Evolutionary conservation across 371 early-diverging fungal species (phyloP).

Genomic region (Mortierella sp.): DNA sequence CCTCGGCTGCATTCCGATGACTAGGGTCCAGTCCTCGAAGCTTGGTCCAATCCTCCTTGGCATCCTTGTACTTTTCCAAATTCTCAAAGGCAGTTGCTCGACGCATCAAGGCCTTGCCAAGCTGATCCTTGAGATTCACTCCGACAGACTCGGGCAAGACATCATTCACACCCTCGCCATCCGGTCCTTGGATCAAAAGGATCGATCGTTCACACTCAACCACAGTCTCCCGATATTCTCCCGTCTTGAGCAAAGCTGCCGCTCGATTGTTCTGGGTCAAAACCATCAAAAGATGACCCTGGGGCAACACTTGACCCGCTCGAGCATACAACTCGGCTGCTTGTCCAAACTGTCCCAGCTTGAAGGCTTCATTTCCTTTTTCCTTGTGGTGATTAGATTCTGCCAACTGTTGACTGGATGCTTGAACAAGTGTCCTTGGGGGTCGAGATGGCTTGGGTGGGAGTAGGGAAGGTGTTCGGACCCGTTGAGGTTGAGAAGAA

Average conservation of each 20-base stretch:
- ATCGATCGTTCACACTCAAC: constrained; percentile 69
- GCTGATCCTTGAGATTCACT: constrained; percentile 68
- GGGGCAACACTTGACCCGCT: constrained; percentile 70
- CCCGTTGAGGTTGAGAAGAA: constrained; percentile 7
- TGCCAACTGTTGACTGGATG: constrained; percentile 37
- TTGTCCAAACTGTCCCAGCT: constrained; percentile 88
- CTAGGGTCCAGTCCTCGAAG: constrained; percentile 56
- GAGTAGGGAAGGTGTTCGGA: constrained; percentile 25
- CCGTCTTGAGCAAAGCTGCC: constrained; percentile 84
- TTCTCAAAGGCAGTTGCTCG: constrained; percentile 86
- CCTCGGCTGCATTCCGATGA: constrained; percentile 65
- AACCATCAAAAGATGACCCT: constrained; percentile 71
- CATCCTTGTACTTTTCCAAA: constrained; percentile 81
- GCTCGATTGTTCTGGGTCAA: constrained; percentile 91
- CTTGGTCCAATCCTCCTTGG: constrained; percentile 75
- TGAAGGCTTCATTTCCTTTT: constrained; percentile 85
- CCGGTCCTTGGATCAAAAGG: constrained; percentile 55
- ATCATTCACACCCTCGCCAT: constrained; percentile 52
- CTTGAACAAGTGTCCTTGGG: constrained; percentile 42
- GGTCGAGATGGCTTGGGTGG: constrained; percentile 43
- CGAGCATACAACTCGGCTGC: constrained; percentile 79
- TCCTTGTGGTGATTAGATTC: constrained; percentile 62
- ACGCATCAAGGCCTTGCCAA: constrained; percentile 76
- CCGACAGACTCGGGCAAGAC: constrained; percentile 44
- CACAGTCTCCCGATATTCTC: constrained; percentile 78